Base-by-base conservation (phyloP, 768 basidiomycete genomes). In the Naganishia vishniacii region DNA sequence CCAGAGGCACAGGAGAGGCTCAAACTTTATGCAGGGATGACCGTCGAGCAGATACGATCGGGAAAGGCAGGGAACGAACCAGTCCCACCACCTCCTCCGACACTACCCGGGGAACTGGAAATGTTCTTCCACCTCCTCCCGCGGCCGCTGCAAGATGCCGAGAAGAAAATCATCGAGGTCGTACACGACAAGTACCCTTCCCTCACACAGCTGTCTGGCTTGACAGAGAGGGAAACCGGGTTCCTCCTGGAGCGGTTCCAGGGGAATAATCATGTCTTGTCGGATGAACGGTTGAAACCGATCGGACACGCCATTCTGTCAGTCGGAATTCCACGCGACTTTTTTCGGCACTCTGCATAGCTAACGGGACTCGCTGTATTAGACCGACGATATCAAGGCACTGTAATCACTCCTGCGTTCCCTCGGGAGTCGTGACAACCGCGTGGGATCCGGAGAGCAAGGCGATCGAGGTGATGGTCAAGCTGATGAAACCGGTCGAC, bases 301-400 rank as follows among this genome's bases (percentile, higher is more conserved):
- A 62, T 67, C 23, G 65, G 59, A n/a, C 65, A 67, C 42, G 65
- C 65, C 12, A 47, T 67, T 18, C 45, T 67, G 65, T 66, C 32
- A 66, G 65, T 62, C 15, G 7, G 34, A 37, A 7, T 15, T 37
- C 16, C 25, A 18, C 26, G 12, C 46, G 13, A 4, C n/a, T 41
- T 25, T 9, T 0, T 9, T 56, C n/a, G 15, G 26, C 20, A 1
- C n/a, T n/a, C n/a, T n/a, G 18, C 49, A 11, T 23, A 20, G 34
- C 23, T 32, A 20, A 20, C 3, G 15, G 18, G n/a, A n/a, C n/a
- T 28, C 26, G 31, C 16, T 28, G 16, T 8, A 1, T 23, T 20
- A 66, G 65, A 58, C 65, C 65, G 6, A 44, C 31, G 28, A 62
- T 67, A 32, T 67, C 65, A 11, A 37, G 65, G n/a, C 32, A 45